Evolutionary conservation across 1,139 yeast species (phyloP), one percentile per base, ranked within the genome.

Genomic region (Pichia cactophila): DNA sequence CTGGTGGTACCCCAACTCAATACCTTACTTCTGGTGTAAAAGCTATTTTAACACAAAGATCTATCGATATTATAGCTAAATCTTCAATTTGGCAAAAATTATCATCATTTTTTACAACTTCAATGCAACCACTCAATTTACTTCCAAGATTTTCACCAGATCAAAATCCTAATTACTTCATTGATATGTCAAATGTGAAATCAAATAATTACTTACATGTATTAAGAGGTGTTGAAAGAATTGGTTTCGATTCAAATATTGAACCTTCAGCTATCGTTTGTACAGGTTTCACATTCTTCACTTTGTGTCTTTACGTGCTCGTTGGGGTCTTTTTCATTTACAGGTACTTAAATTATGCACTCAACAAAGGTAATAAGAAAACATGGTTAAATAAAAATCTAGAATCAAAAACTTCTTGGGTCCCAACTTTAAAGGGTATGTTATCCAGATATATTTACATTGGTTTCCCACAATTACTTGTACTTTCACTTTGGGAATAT

Each of bases 401-500:
- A 33, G 75, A 73, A 50, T 77, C 80, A 60, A 35, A 35, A 61
- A 65, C 65, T 42, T 72, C 78, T 43, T 83, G 86, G 76, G 65
- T 59, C 50, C 61, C 67, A 38, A 73, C 83, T 38, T 64, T 85
- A 55, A 84, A 83, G 61, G 94, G 95, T 44, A 70, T 87, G 7
- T 55, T 85, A 44, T 73, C 82, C 56, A 75, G 89, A 65, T 84
- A 84, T 61, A 73, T 84, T 50, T 82, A 78, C 58, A 83, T 86
- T 63, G 94, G 92, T 0, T 83, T 83, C 62, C 79, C 88, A 2
- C 95, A 86, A 66, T 69, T 85, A 56, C 69, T 78, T 4, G 76
- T 85, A 47, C 71, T 86, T 48, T 78, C 90, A 14, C 72, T 84
- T 46, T 85, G 87, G 86, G 92, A 86, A 66, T 84, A 83, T 59